These are phyloP conservation scores for Podospora didyma DNA, from an alignment of 495 filamentous ascomycete genomes.

Conservation along the genomic window DNA sequence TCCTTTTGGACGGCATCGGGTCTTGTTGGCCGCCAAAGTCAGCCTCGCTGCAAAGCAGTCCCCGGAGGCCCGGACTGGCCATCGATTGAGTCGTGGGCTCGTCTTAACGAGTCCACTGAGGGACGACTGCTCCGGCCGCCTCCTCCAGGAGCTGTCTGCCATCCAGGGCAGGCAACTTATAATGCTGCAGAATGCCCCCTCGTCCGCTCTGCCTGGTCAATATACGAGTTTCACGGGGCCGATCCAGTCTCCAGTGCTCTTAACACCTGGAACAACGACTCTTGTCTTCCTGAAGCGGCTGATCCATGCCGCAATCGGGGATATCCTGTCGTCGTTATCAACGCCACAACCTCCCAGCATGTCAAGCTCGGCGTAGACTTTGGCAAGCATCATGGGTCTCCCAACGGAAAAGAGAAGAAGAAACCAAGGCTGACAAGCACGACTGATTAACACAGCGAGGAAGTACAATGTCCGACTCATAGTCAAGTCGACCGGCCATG, in stretches of 20 bases:
- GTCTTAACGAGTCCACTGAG: conserved; percentile 32
- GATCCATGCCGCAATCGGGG: conserved; percentile 35
- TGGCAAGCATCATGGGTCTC: conserved; percentile 18
- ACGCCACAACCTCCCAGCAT: conserved; percentile 38
- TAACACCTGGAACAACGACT: conserved; percentile 42
- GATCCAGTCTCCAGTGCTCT: conserved; percentile 38
- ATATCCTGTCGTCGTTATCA: conserved; percentile 48
- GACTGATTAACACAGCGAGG: conserved; percentile 25
- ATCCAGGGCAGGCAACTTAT: conserved; percentile 36
- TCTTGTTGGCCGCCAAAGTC: background rate
- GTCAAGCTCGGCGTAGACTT: conserved; percentile 42
- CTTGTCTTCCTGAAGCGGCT: conserved; percentile 36
- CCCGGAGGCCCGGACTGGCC: conserved; percentile 34
- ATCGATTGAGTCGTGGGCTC: conserved; percentile 22
- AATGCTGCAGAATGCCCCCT: conserved; percentile 29
- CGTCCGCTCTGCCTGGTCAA: conserved; percentile 30
- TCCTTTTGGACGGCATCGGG: background rate
- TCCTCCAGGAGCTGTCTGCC: conserved; percentile 55
- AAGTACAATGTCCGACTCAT: conserved; percentile 56
- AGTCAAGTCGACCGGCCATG: conserved; percentile 62
- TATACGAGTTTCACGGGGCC: conserved; percentile 32
- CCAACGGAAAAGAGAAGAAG: too few relatives aligned
- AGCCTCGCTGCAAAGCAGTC: conserved; percentile 27
- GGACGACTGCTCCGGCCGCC: conserved; percentile 49
- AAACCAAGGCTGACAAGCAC: background rate